Conservation (phyloP, 257 asterid genomes). For the Fraxinus cuspidata region DNA sequence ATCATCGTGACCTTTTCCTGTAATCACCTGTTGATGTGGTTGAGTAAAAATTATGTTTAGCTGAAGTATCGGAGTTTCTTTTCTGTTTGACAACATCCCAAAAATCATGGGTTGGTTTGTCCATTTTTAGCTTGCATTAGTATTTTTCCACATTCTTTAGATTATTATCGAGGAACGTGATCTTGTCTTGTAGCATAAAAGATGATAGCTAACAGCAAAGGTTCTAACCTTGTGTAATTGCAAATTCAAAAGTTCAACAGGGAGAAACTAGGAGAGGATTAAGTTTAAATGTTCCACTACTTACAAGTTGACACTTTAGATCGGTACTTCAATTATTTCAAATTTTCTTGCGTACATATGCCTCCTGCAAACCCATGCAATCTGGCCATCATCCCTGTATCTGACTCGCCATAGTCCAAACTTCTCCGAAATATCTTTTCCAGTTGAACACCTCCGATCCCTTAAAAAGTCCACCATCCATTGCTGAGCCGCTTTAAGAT, state of each 20-base stretch:
- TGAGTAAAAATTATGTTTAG: neutral
- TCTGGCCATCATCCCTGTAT: conserved; percentile 73
- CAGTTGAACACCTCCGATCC: conserved; percentile 63
- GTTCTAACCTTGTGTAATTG: neutral
- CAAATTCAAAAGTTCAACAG: conserved; percentile 2
- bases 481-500: conserved; percentile 70
- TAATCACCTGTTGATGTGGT: neutral
- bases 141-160: neutral
- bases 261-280: neutral
- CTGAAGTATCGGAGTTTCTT: too few species aligned
- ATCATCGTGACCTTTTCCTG: neutral
- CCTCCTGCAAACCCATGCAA: conserved; percentile 88
- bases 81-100: too few species aligned
- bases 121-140: neutral
- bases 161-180: neutral
- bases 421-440: conserved; percentile 78
- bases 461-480: conserved; percentile 76
- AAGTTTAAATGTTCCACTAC: neutral
- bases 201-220: neutral
- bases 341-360: conserved; percentile 66
- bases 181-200: neutral
- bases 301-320: conserved; percentile 31
- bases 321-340: conserved; percentile 66
- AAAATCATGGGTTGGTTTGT: too few species aligned
- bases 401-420: conserved; percentile 77